Evolutionary conservation across 805 yeast genomes (phyloP), one percentile per base, ranked within the genome.

Genomic region (Candida maltosa): DNA sequence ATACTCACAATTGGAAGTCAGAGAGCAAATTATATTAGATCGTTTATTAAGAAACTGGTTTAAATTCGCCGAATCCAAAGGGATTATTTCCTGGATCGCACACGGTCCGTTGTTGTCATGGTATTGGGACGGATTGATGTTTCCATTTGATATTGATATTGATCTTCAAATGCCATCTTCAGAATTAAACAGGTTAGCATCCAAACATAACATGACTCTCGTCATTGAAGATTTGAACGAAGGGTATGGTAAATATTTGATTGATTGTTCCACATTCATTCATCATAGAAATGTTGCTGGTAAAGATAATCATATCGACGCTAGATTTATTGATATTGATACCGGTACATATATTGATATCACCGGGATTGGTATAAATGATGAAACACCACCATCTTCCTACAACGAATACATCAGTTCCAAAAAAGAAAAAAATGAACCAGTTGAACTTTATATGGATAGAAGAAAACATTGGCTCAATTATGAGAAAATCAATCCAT

Each of bases 311-410:
- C 52, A 48, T 32, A 52, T 52, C 27, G 58, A 52, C 32, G 58
- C 78, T 6, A 65, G 82, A 38, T 73, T 78, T 48, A 74, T 78
- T 36, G 83, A 78, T 46, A 61, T 68, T 8, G 69, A 70, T 32
- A 70, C 78, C 2, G 84, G 83, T 8, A 48, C 70, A 5, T 78
- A 74, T 44, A 60, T 78, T 35, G 83, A 78, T 44, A 62, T 78
- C 34, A 69, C 74, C 3, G 84, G 78, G 6, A 29, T 52, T 15
- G 55, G 55, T 10, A 41, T 41, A 14, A 42, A 45, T 29, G 41
- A 44, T 21, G 54, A 46, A 32, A 23, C 19, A 8, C 52, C 55
- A 1, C 55, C 54, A 3, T 39, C 46, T 6, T 49, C 46, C 30
- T 56, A 51, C 35, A 40, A 38, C 17, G 18, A 26, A 10, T 34